Base-by-base conservation (phyloP, 805 yeast species). In the Cyberlindnera euphorbiae region DNA sequence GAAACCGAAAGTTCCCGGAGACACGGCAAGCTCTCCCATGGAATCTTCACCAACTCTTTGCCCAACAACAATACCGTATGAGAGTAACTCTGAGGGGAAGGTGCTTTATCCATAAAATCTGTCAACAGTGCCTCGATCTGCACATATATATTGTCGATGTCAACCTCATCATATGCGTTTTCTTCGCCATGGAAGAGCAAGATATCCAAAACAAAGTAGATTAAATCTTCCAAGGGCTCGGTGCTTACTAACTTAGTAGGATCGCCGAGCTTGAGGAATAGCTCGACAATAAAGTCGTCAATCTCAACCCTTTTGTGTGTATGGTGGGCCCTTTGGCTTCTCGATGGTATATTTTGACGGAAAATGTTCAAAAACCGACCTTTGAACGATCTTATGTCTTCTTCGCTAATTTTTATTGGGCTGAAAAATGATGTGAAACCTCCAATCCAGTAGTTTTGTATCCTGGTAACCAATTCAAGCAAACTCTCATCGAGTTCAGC, bases 11-110 rank as follows among this genome's bases (percentile, higher is more conserved):
- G 62, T 0, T 54, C 52, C 33, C 73, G 58, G 37, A 89, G 55
- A 29, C 70, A 67, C 0, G 77, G 70, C 22, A 89, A 53, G 1
- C 87, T 79, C 52, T 93, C 99, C 97, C 97, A 93, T 0, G 98
- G 98, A 22, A 93, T 65, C 14, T 58, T 54, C n/a, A 74, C 73
- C 45, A 94, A 79, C 7, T 63, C 60, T 33, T 78, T 69, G 17
- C 89, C 80, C 4, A 86, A 74, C 4, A 93, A 63, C 32, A 93
- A 60, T 2, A 90, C 77, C 0, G 81, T 62, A 55, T 89, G 96
- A 6, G 66, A 41, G 28, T 47, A 44, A 32, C 13, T 36, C 16
- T 33, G 32, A 12, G 42, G 47, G 5, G 27, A 18, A n/a, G 39
- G 42, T 21, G 35, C 41, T 7, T 24, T 33, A 6, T 31, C 37